Evolutionary conservation across 1,284 basidiomycete genomes (phyloP), one percentile per base, ranked within the genome.

Genomic region (Irpex sp.): DNA sequence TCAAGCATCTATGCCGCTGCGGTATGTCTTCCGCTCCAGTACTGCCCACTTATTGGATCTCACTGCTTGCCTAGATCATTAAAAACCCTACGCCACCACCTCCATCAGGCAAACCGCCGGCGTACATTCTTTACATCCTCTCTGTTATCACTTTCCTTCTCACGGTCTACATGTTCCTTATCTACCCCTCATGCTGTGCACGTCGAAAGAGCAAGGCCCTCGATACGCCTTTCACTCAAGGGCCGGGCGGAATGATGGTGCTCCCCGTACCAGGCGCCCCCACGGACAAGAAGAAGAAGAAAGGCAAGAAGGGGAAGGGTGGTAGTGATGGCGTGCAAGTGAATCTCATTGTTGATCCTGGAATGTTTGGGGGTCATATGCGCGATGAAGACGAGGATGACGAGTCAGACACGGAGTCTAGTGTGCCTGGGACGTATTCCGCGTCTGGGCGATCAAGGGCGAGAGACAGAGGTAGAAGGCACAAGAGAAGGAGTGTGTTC

Each of bases 261-360:
- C 76, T 90, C 0, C 87, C 88, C 2, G 81, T 89, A 1, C 79
- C 81, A 61, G 76, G 77, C 17, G 76, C 74, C 2, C 79, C 71
- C 7, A 72, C 78, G 65, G 75, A 77, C 61, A 72, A 77, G 64
- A 79, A 78, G 60, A 77, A 76, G 60, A 71, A 68, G 26, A 76
- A 75, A 63, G 73, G 70, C 63, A 74, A 77, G 64, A 73, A 73
- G 36, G 73, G 71, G 8, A 70, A 71, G 40, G 70, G 67, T 55
- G 79, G 80, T 51, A 75, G 68, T 67, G 75, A 56, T 75, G 78
- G 83, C 67, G 83, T 90, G 0, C 87, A 89, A 64, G 86, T 89
- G 59, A 91, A 89, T 70, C 77, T 89, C 55, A 89, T 89, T 65
- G 85, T 89, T 37, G 87, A 89, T 71, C 87, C 88, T 6, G 76